These are phyloP conservation scores for Cercospora sp. DNA, from an alignment of 2,329 filamentous ascomycete genomes.

Conservation along the genomic window DNA sequence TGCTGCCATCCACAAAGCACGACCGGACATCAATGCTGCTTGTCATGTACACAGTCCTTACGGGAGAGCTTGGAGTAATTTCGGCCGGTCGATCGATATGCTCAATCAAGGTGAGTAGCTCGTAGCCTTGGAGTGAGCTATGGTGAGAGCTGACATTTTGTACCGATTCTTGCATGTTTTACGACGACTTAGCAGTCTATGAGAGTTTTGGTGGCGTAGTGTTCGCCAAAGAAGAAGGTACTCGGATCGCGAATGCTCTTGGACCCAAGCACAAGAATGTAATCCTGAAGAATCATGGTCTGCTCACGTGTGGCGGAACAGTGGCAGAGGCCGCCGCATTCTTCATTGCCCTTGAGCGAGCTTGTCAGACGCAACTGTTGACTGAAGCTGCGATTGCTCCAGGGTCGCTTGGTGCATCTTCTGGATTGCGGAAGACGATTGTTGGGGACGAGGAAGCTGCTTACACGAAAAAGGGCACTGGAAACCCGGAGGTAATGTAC, in stretches of 20 bases:
- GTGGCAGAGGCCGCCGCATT: not conserved
- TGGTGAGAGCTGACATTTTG: not conserved
- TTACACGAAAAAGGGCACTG: not conserved
- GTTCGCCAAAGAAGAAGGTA: not conserved
- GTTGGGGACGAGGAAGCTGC: not conserved
- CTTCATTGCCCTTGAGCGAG: not conserved
- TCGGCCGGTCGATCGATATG: not conserved
- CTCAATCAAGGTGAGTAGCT: not conserved
- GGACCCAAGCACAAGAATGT: not conserved
- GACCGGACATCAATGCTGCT: not conserved
- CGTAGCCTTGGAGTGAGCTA: accelerated
- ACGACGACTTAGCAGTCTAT: not conserved
- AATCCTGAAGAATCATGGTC: not conserved
- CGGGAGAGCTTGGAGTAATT: not conserved
- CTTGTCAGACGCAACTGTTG: not conserved
- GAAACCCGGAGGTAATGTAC: not conserved
- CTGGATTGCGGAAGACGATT: not conserved
- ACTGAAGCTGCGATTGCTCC: not conserved
- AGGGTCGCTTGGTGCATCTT: not conserved
- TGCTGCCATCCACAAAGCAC: not conserved
- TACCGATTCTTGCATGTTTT: not conserved
- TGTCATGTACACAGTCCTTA: not conserved
- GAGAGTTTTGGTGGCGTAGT: not conserved
- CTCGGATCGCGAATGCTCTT: not conserved
- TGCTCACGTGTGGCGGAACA: not conserved